phyloP scores from a whole-genome alignment of 2,329 filamentous ascomycete genomes.

The Paraconiothyrium brasiliense region DNA sequence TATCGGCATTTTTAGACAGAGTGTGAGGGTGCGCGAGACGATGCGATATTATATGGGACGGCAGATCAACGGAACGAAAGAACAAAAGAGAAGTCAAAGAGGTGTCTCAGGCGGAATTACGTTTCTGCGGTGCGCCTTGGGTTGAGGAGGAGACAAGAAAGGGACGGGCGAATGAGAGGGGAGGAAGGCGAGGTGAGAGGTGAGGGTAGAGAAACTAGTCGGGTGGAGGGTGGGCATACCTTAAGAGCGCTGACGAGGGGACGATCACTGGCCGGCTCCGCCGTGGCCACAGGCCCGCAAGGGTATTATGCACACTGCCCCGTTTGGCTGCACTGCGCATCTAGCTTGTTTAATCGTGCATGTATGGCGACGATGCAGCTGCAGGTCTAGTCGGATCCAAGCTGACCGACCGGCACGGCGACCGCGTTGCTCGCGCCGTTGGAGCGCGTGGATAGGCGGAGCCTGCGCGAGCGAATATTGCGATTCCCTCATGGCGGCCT shows the following conservation, averaged over 20 bases:
- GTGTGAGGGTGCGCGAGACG: conserved; percentile 41
- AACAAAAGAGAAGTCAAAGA: conserved; percentile 46
- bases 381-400: conserved; percentile 49
- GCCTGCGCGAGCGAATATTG: conserved; percentile 40
- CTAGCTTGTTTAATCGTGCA: conserved; percentile 49
- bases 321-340: conserved; percentile 49
- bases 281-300: conserved; percentile 48
- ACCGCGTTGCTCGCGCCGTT: conserved; percentile 37
- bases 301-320: conserved; percentile 51
- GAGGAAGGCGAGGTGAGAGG: conserved; percentile 55
- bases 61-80: conserved; percentile 45
- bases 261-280: conserved; percentile 41
- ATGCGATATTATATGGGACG: conserved; percentile 49
- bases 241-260: conserved; percentile 48
- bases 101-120: conserved; percentile 48
- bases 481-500: conserved; percentile 42
- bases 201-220: conserved; percentile 52
- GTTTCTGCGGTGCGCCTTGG: conserved; percentile 49
- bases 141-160: conserved; percentile 48
- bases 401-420: conserved; percentile 44
- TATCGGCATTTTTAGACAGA: conserved; percentile 74
- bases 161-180: conserved; percentile 52
- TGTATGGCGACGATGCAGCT: conserved; percentile 47
- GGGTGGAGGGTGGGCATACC: conserved; percentile 46
- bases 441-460: conserved; percentile 46